Evolutionary conservation across 1,139 yeast genomes (phyloP).

Genomic region (Candida pseudoviswanathii): DNA sequence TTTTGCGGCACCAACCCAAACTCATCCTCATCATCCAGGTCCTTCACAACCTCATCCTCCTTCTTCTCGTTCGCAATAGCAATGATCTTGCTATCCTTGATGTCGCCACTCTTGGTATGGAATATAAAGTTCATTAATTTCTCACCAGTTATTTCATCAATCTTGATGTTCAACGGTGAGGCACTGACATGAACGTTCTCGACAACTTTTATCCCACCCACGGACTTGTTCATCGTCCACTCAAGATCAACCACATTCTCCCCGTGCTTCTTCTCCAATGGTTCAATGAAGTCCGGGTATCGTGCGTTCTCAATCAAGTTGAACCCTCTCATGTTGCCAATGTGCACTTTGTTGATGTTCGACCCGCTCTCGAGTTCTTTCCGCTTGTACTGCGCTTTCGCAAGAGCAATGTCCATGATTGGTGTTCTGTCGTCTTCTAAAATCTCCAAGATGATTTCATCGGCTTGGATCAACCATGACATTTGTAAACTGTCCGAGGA

Average conservation of each 20-base stretch:
- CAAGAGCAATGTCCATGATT: constrained; percentile 43
- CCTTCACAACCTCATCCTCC: constrained; percentile 16
- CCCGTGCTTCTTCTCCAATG: constrained; percentile 24
- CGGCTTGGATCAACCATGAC: constrained; percentile 64
- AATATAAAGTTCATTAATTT: constrained; percentile 58
- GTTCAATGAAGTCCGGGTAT: constrained; percentile 41
- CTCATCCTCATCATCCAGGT: constrained; percentile 10
- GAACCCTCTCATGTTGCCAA: constrained; percentile 50
- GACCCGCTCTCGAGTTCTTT: constrained; percentile 49
- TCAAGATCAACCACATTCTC: constrained; percentile 42
- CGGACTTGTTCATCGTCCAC: constrained; percentile 68
- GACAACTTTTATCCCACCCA: constrained; percentile 69
- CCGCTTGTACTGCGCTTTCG: constrained; percentile 48
- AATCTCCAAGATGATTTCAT: constrained; percentile 45
- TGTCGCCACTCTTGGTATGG: constrained; percentile 39
- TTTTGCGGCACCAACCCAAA: constrained; percentile 19
- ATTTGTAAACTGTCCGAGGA: constrained; percentile 21
- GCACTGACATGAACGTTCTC: constrained; percentile 55
- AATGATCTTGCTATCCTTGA: constrained; percentile 34
- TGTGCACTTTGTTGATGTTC: constrained; percentile 38
- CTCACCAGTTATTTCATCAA: constrained; percentile 64
- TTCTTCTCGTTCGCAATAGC: constrained; percentile 14
- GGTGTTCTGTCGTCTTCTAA: constrained; percentile 47
- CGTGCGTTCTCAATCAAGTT: constrained; percentile 36
- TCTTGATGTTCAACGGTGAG: constrained; percentile 55